Evolutionary conservation across 225 moss, liverwort and hornwort genomes (phyloP), one percentile per base, ranked within the genome.

Genomic region (Pseudisothecium myosuroides): DNA sequence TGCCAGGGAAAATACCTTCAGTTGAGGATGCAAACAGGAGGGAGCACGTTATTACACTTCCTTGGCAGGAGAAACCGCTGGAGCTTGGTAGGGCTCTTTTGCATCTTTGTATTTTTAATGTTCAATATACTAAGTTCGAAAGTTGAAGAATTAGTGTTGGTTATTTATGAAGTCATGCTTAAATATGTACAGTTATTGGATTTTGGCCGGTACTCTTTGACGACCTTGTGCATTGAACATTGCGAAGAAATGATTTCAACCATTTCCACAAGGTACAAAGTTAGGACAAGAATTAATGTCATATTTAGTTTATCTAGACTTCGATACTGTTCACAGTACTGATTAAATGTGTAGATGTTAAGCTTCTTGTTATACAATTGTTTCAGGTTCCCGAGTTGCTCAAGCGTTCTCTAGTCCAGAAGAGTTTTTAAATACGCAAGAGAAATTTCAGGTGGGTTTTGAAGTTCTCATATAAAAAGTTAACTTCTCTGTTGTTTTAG

Each of bases 41-140:
- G 76, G 99, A 99, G 90, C 91, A 88, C 69, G 93, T 99, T 84
- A 56, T 99, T 47, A 95, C 95, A 86, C 90, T 94, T 82, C 99
- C 99, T 84, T 99, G 97, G 96, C 91, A 95, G 73, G 99, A 97
- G 88, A 96, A 93, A 83, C 93, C 99, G 14, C 90, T 99, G 82
- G 96, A 96, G 76, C 96, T 99, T 90, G 99, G 98, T 99, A 92
- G 59, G 92, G 64, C 69, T 62, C 85, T 36, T 69, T 68, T 56
- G 34, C 67, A 78, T 67, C 43, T 77, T 28, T 52, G 29, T 27
- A 45, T 17, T 71, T 82, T n/a, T 72, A 41, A 52, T n/a, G 54
- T 66, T 82, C 50, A 67, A 34, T 90, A 34, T 75, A 26, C 68
- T 28, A 56, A 74, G 41, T 91, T 27, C 41, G 84, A 43, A 72